Evolutionary conservation across 2,329 filamentous ascomycete genomes (phyloP), one percentile per base, ranked within the genome.

Genomic region (Diplodia mutila): DNA sequence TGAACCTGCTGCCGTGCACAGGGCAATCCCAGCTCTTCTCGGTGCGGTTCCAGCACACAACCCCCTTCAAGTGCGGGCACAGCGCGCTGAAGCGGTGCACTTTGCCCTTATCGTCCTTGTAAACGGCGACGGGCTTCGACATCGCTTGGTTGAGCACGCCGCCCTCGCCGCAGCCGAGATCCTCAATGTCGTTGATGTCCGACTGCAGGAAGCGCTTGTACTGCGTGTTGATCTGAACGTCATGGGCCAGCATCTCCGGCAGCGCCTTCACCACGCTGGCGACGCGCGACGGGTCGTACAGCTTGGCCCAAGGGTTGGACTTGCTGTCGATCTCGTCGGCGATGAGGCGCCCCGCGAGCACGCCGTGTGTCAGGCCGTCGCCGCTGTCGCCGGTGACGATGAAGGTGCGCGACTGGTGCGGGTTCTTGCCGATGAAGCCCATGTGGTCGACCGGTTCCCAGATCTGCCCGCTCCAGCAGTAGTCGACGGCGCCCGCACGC

Each of bases 21-120:
- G 85, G 85, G 70, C 85, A 87, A 73, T 87, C 85, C 76, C 82
- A 87, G 61, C 80, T 83, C 76, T 84, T 85, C 75, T 86, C 84
- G 0, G 77, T 76, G 5, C 75, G 70, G 68, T 88, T 88, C 85
- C 85, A 88, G 73, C 84, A 85, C 0, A 87, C 80, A 0, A 87
- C 82, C 0, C 84, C 85, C 67, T 85, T 81, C 75, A 87, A 69
- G 71, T 88, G 85, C 6, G 86, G 85, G 70, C 85, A 88, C 0
- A 88, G 66, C 0, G 85, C 86, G 53, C 82, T 86, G 73, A 85
- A 83, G 70, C 81, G 81, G 37, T 80, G 80, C 1, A 85, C 78
- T 32, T 84, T 79, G 0, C 85, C 85, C 0, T 82, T 74, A 6
- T 86, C 84, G 68, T 86, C 84, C 72, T 86, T 87, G 76, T 87